These are phyloP conservation scores for Jamesozyma spencerorum DNA, from an alignment of 805 yeast genomes.

Conservation along the genomic window DNA sequence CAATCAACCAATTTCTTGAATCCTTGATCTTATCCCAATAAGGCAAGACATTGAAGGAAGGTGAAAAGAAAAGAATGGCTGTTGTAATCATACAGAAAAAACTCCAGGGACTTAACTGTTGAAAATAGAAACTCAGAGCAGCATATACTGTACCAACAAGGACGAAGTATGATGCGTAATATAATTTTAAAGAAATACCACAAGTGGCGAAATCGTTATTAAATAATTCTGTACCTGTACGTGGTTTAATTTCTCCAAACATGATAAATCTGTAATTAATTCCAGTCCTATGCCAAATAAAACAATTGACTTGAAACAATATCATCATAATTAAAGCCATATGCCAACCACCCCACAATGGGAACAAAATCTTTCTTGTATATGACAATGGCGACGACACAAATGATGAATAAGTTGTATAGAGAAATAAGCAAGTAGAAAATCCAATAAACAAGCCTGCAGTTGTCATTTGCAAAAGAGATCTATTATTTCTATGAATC, in stretches of 20 bases:
- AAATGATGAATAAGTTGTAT: conserved; percentile 48
- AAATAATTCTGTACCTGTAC: conserved; percentile 36
- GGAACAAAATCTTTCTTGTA: conserved; percentile 50
- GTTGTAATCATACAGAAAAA: conserved; percentile 33
- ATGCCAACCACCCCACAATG: conserved; percentile 90
- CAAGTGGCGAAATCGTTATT: conserved; percentile 32
- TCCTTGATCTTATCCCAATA: conserved; percentile 33
- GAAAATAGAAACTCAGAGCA: conserved; percentile 68
- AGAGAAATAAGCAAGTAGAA: conserved; percentile 55
- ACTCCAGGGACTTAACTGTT: conserved; percentile 68
- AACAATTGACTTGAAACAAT: conserved; percentile 59
- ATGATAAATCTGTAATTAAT: conserved; percentile 88
- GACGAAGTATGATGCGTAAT: conserved; percentile 53
- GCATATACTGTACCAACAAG: conserved; percentile 50
- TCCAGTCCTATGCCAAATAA: conserved; percentile 62
- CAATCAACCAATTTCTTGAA: conserved; percentile 71
- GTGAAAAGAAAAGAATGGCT: conserved; percentile 12
- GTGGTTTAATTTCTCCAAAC: conserved; percentile 59
- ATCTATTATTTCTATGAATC: conserved; percentile 28
- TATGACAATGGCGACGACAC: conserved; percentile 32
- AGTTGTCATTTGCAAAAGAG: conserved; percentile 38
- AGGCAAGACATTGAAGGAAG: conserved; percentile 16
- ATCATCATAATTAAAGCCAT: conserved; percentile 50
- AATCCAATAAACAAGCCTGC: conserved; percentile 67
- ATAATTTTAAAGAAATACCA: conserved; percentile 37